Conservation (phyloP, 345 rosid species). For the Passiflora organensis region DNA sequence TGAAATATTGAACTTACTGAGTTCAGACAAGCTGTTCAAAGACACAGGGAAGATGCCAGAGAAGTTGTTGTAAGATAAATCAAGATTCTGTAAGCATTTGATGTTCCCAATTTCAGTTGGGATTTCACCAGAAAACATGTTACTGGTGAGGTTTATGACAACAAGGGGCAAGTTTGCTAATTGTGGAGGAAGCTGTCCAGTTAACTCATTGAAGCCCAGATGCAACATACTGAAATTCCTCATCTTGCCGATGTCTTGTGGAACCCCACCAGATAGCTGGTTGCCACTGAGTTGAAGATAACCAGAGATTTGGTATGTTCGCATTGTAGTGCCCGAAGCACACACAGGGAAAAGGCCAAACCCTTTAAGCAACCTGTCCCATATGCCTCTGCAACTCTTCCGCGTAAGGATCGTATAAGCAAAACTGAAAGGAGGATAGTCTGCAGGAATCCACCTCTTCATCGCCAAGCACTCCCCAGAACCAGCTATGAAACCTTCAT, state of each 20-base stretch:
- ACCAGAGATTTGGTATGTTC: constrained; percentile 48
- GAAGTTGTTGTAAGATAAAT: constrained; percentile 78
- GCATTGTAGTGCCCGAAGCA: constrained; percentile 28
- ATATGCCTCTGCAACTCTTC: constrained; percentile 66
- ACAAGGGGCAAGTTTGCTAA: constrained; percentile 58
- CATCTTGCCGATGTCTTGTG: constrained; percentile 58
- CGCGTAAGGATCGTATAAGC: constrained; percentile 58
- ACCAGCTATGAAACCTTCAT: constrained; percentile 36
- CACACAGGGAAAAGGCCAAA: constrained; percentile 60
- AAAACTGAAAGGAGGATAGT: constrained; percentile 82
- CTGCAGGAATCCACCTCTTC: constrained; percentile 94
- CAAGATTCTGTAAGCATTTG: constrained; percentile 71
- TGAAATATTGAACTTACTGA: constrained; percentile 83
- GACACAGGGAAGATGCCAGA: constrained; percentile 67
- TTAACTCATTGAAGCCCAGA: constrained; percentile 55
- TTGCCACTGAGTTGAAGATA: constrained; percentile 79
- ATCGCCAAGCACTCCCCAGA: constrained; percentile 73
- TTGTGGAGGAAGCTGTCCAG: constrained; percentile 54
- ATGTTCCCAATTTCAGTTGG: constrained; percentile 58
- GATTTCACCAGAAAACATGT: constrained; percentile 57
- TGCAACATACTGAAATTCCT: constrained; percentile 57
- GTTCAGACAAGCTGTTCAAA: constrained; percentile 48
- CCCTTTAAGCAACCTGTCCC: constrained; percentile 75
- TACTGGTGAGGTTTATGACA: constrained; percentile 61
- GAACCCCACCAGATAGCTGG: constrained; percentile 55